Evolutionary conservation across 352 stramenopile genomes (phyloP).

Genomic region (Pilasporangium apinafurcum): DNA sequence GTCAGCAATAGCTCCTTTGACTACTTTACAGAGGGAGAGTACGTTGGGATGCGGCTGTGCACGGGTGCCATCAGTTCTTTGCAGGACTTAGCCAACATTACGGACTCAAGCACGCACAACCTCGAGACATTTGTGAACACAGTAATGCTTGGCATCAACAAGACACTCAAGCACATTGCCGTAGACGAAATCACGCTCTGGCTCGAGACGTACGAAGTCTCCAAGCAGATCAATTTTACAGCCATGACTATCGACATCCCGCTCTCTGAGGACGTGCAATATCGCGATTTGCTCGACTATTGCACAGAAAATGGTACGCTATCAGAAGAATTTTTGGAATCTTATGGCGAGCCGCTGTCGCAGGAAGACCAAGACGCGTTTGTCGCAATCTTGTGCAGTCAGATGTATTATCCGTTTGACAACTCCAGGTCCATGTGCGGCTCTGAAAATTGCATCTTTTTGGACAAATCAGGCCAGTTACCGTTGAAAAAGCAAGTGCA

Average conservation of each 20-base stretch:
- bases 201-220: slow-evolving; percentile 1
- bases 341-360: not conserved
- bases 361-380: not conserved
- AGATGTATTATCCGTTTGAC: slow-evolving; percentile 1
- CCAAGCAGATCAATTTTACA: slow-evolving; percentile 1
- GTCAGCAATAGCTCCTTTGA: not conserved
- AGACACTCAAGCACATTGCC: slow-evolving; percentile 1
- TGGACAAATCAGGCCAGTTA: slow-evolving; percentile 3
- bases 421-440: slow-evolving; percentile 4
- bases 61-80: slow-evolving; percentile 1
- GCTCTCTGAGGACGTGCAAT: not conserved
- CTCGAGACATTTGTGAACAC: not conserved
- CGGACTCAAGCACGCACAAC: slow-evolving; percentile 3
- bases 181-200: not conserved
- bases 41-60: slow-evolving; percentile 1
- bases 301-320: not conserved
- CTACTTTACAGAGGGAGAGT: not conserved
- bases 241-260: slow-evolving; percentile 4
- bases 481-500: slow-evolving; percentile 4
- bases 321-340: not conserved
- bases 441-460: slow-evolving; percentile 5
- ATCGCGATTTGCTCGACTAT: slow-evolving; percentile 2
- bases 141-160: not conserved
- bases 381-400: not conserved
- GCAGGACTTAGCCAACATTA: slow-evolving; percentile 1